Percentiles rank a stretch among this genome's conserved stretches.
Conservation (phyloP, 2,329 filamentous ascomycete species). For the Ceratocystis albifundus region DNA sequence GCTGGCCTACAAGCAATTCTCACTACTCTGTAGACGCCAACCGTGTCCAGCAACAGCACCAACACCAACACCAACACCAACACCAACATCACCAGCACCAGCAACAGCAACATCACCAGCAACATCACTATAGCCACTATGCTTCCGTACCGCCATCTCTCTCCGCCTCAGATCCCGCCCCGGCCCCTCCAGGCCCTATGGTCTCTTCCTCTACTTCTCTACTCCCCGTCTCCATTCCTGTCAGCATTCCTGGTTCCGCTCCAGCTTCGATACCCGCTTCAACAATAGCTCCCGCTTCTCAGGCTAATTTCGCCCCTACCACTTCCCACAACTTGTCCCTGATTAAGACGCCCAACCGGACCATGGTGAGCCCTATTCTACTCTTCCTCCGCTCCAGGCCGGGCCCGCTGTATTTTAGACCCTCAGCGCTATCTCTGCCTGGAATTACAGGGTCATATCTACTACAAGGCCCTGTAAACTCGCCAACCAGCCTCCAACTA, state of each 20-base stretch:
- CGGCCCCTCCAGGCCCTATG: neutral
- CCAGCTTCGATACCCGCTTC: neutral
- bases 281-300: neutral
- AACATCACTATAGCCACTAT: neutral
- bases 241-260: neutral
- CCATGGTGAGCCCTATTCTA: neutral
- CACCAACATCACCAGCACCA: neutral
- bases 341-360: neutral
- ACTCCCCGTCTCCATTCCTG: neutral
- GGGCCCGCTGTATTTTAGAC: neutral
- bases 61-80: neutral
- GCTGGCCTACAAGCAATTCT: neutral
- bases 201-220: neutral
- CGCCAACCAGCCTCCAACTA: neutral
- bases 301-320: neutral
- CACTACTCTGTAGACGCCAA: neutral
- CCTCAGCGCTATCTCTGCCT: neutral
- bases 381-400: neutral
- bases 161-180: neutral
- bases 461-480: neutral
- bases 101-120: neutral
- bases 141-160: neutral
- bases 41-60: neutral
- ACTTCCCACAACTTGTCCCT: neutral
- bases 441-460: neutral